Evolutionary conservation across 768 basidiomycete species (phyloP), one percentile per base, ranked within the genome.

Genomic region (Kwoniella dendrophila): DNA sequence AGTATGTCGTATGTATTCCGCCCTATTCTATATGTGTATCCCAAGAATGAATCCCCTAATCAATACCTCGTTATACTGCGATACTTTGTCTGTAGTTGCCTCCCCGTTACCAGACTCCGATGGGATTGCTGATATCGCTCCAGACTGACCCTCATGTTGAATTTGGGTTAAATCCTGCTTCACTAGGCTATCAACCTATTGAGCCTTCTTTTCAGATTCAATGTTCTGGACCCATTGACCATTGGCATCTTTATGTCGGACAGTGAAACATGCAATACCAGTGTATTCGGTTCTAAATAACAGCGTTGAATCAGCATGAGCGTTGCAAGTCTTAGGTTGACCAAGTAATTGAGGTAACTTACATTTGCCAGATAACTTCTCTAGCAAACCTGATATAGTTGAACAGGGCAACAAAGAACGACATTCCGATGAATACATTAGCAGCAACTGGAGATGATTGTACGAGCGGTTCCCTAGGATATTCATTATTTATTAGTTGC

Each of bases 181-280:
- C 20, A 14, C 38, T 16, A 40, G 38, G 38, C 14, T 14, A 22
- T n/a, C 43, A 16, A 34, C 59, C 51, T 68, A 60, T 56, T 68
- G 57, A 53, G 33, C 64, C 62, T 70, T 73, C 52, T 63, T 57
- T 44, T 75, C 70, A 14, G 30, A n/a, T 11, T 33, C 49, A n/a
- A 65, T 69, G 38, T 76, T 78, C 56, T 75, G 72, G 3, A 78
- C 77, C 77, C 77, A 78, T 24, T 73, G 64, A 24, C 77, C 77
- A 38, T 68, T 67, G 18, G 51, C 68, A 45, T 92, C 90, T 83
- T 86, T 90, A 82, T 90, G 93, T 56, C 87, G 83, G 45, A 96
- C 92, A 16, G 90, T 92, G 74, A 96, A 92, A 81, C 92, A 97
- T 1, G 92, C 95, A 70, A 96, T 92, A 12, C 95, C 95, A 64